Evolutionary conservation across 169 alveolate genomes (phyloP).

Genomic region (Eimeria necatrix): DNA sequence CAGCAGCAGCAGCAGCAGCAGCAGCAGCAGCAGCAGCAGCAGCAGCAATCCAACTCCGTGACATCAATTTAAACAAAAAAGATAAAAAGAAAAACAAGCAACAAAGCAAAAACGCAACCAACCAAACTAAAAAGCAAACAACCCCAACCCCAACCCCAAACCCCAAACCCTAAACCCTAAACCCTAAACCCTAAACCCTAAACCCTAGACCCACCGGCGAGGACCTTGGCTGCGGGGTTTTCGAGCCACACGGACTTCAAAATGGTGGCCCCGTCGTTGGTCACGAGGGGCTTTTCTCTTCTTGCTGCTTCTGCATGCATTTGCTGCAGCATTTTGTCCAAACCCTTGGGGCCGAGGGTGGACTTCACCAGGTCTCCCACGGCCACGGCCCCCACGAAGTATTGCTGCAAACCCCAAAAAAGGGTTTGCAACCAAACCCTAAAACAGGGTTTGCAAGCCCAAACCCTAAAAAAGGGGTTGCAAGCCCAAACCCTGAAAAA

Average conservation of each 20-base stretch:
- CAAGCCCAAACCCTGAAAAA: too few relatives aligned
- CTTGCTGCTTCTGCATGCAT: slow-evolving; percentile 90
- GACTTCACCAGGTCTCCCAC: slow-evolving; percentile 99
- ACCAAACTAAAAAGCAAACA: too few relatives aligned
- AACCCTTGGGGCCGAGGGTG: slow-evolving; percentile 97
- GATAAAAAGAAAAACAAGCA: neutral
- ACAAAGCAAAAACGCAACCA: too few relatives aligned
- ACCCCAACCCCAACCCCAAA: too few relatives aligned
- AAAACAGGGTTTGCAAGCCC: neutral
- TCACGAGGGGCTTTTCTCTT: slow-evolving; percentile 94
- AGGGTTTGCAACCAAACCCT: neutral
- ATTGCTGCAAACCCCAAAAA: slow-evolving; percentile 71
- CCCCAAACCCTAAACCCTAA: slow-evolving; percentile 1
- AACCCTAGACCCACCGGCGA: slow-evolving; percentile 87
- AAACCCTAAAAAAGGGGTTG: too few relatives aligned
- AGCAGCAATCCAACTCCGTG: too few relatives aligned
- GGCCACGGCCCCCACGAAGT: slow-evolving; percentile 98
- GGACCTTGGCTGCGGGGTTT: slow-evolving; percentile 99
- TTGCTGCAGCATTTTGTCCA: slow-evolving; percentile 98
- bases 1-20: too few relatives aligned
- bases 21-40: too few relatives aligned
- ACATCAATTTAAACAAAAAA: neutral
- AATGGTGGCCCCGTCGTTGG: slow-evolving; percentile 99
- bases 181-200: neutral
- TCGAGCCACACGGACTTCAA: slow-evolving; percentile 98